Evolutionary conservation across 345 rosid genomes (phyloP).

Genomic region (Rhizophora apiculata): DNA sequence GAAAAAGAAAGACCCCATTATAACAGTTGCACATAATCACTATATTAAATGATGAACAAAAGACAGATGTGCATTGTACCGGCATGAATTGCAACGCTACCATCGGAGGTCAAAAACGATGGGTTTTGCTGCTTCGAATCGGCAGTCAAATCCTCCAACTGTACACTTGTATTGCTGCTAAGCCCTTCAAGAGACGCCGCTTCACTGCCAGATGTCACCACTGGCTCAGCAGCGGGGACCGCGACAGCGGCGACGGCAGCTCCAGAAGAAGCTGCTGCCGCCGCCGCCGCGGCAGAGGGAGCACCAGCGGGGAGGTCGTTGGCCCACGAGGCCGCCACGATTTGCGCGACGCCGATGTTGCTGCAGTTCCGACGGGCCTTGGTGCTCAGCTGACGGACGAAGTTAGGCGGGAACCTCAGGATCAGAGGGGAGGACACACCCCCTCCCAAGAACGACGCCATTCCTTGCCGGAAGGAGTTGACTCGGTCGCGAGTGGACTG

Average conservation of each 20-base stretch:
- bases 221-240: slow-evolving; percentile 37
- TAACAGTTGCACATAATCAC: too few relatives aligned
- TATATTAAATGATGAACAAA: too few relatives aligned
- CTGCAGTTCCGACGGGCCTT: slow-evolving; percentile 98
- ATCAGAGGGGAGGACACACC: slow-evolving; percentile 62
- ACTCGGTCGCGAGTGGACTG: slow-evolving; percentile 18
- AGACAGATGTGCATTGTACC: slow-evolving; percentile 36
- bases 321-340: slow-evolving; percentile 97
- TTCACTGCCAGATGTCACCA: slow-evolving; percentile 31
- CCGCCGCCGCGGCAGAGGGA: slow-evolving; percentile 50
- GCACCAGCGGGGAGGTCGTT: slow-evolving; percentile 45
- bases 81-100: slow-evolving; percentile 89
- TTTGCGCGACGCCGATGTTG: slow-evolving; percentile 98
- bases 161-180: slow-evolving; percentile 29
- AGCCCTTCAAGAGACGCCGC: slow-evolving; percentile 24
- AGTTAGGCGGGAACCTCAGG: slow-evolving; percentile 87
- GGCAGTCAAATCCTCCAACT: slow-evolving; percentile 37
- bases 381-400: slow-evolving; percentile 92
- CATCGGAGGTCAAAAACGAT: slow-evolving; percentile 81
- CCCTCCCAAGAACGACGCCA: slow-evolving; percentile 23
- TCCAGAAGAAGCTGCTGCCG: slow-evolving; percentile 36
- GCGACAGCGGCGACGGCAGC: slow-evolving; percentile 29
- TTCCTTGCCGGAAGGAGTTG: slow-evolving; percentile 14
- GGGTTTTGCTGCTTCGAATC: slow-evolving; percentile 19
- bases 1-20: too few relatives aligned